phyloP scores from a whole-genome alignment of 2,329 filamentous ascomycete species.

The Ophiosphaerella herpotricha region DNA sequence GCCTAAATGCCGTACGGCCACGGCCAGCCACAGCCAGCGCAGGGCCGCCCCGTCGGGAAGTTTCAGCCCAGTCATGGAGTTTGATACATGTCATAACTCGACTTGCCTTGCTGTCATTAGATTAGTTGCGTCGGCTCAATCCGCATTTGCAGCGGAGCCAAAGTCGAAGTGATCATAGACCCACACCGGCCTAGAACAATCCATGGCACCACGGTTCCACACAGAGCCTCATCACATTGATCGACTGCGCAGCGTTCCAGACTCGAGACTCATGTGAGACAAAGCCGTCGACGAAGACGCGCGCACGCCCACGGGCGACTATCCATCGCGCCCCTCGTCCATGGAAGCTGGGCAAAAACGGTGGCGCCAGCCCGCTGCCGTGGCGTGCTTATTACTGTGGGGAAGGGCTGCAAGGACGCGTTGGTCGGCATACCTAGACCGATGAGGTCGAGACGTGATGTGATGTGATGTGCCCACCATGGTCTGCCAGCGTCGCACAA shows the following conservation, averaged over 20 bases:
- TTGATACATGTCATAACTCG: too few species aligned
- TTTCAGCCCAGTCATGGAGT: too few species aligned
- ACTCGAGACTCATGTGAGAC: background rate
- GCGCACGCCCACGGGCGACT: background rate
- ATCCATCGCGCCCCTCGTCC: background rate
- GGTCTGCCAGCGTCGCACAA: too few species aligned
- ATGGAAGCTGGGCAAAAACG: background rate
- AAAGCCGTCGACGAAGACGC: background rate
- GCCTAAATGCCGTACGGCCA: too few species aligned
- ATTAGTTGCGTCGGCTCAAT: background rate
- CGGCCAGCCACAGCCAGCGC: too few species aligned
- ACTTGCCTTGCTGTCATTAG: too few species aligned
- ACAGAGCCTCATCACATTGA: background rate
- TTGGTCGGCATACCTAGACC: background rate
- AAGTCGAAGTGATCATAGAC: too few species aligned
- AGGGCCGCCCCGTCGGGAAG: too few species aligned
- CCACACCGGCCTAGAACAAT: background rate
- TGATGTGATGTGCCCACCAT: background rate
- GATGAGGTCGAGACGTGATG: background rate
- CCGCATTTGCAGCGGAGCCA: background rate
- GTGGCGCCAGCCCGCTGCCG: background rate
- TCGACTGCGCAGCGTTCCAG: background rate
- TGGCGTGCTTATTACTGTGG: constrained; percentile 3
- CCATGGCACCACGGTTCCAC: background rate
- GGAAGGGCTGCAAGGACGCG: background rate